Percentiles rank a stretch among this genome's conserved stretches.
Evolutionary conservation across 805 yeast species (phyloP).

Genomic region (Ogataea trehaloabstinens): DNA sequence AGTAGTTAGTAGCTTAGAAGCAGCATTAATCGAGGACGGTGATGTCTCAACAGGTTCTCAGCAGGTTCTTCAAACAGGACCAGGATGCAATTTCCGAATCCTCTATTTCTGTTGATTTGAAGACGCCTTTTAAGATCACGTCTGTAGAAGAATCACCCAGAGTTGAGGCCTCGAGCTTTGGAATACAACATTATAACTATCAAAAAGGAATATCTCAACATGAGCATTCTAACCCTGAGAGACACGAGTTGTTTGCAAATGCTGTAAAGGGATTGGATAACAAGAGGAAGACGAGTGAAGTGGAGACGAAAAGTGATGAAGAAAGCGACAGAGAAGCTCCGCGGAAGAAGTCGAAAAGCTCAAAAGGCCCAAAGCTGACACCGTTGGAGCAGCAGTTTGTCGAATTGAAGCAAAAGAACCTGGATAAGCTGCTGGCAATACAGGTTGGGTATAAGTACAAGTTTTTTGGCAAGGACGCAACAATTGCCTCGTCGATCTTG

Average conservation of each 20-base stretch:
- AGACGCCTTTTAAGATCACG: too few species aligned
- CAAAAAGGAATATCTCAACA: neutral
- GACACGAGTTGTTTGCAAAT: neutral
- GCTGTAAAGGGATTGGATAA: slow-evolving; percentile 1
- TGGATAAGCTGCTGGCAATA: slow-evolving; percentile 71
- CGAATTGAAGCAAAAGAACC: slow-evolving; percentile 56
- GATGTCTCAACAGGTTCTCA: slow-evolving; percentile 25
- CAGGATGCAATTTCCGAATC: neutral
- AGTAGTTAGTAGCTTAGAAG: too few species aligned
- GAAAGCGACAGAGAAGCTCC: slow-evolving; percentile 4
- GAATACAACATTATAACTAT: neutral
- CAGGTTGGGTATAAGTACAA: slow-evolving; percentile 93
- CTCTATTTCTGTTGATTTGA: neutral
- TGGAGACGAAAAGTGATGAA: slow-evolving; percentile 1
- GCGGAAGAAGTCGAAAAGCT: slow-evolving; percentile 10
- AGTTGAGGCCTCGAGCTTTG: neutral
- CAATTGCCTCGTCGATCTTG: slow-evolving; percentile 58
- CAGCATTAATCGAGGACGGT: too few species aligned
- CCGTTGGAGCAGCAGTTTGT: slow-evolving; percentile 81
- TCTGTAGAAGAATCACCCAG: neutral
- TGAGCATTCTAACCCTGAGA: neutral
- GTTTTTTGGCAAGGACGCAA: slow-evolving; percentile 84
- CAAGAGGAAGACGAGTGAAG: neutral
- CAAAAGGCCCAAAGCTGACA: slow-evolving; percentile 42
- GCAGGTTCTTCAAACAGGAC: slow-evolving; percentile 19